Evolutionary conservation across 192 early-diverging fungal species (phyloP).

Genomic region (Dimargaris xerosporica): DNA sequence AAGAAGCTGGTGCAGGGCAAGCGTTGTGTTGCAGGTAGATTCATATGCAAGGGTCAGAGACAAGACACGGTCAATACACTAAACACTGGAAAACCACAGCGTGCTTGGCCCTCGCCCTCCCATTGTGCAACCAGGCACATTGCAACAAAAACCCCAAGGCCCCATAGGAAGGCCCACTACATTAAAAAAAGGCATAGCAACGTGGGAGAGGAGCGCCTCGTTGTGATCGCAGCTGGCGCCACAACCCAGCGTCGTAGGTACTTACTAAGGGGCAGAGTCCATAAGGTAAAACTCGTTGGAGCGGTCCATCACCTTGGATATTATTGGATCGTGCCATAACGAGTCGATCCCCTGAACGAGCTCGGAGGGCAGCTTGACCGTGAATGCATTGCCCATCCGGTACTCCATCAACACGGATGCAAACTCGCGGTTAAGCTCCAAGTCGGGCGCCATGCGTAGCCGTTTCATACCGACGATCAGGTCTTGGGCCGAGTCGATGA

Average conservation of each 20-base stretch:
- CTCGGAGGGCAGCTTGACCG: conserved; percentile 39
- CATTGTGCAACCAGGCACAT: too few species aligned
- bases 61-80: too few species aligned
- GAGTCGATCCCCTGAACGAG: conserved; percentile 53
- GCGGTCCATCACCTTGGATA: conserved; percentile 44
- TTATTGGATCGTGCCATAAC: conserved; percentile 57
- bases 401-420: conserved; percentile 14
- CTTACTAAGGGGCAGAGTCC: conserved; percentile 83
- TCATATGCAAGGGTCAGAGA: too few species aligned
- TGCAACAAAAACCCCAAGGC: too few species aligned
- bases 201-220: too few species aligned
- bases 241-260: too few species aligned
- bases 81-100: too few species aligned
- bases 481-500: conserved; percentile 67
- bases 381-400: conserved; percentile 38
- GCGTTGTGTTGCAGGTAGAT: background rate
- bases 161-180: too few species aligned
- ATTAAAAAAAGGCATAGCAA: too few species aligned
- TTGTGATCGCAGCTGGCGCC: too few species aligned
- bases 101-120: too few species aligned
- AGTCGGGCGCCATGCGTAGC: conserved; percentile 35
- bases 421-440: conserved; percentile 29
- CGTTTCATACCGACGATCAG: conserved; percentile 55
- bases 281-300: conserved; percentile 77
- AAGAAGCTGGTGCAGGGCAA: conserved; percentile 53